A percentile compares a stretch with the other conserved stretches of the same genome.
phyloP scores from a whole-genome alignment of 2,329 filamentous ascomycete species.

The Zasmidium cellare region DNA sequence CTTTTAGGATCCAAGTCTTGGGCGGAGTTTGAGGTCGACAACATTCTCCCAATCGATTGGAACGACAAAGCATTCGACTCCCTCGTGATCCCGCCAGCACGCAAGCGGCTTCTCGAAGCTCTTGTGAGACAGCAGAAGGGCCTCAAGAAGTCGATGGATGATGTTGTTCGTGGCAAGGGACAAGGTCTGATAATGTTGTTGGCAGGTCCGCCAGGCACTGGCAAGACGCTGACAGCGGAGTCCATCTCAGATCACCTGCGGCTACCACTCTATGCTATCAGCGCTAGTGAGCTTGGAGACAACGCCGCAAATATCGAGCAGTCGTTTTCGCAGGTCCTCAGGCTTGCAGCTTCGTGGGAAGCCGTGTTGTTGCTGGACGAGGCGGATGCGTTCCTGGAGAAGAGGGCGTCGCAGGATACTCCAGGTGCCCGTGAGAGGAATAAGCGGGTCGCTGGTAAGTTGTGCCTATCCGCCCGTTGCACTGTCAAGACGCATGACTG shows the following conservation, averaged over 20 bases:
- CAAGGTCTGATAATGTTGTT: constrained; percentile 27
- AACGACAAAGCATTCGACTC: constrained; percentile 21
- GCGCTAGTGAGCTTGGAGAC: constrained; percentile 17
- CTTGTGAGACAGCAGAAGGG: constrained; percentile 16
- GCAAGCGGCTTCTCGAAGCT: constrained; percentile 20
- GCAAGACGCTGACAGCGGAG: constrained; percentile 28
- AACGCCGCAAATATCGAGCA: constrained; percentile 22
- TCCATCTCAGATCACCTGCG: constrained; percentile 17
- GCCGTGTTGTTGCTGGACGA: constrained; percentile 42
- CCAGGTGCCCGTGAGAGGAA: constrained; percentile 23
- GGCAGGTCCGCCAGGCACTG: constrained; percentile 28
- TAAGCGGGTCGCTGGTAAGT: constrained; percentile 18
- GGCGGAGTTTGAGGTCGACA: constrained; percentile 21
- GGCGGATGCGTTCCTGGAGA: constrained; percentile 39
- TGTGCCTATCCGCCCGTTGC: background rate
- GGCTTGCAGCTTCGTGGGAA: constrained; percentile 24
- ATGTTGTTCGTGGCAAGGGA: constrained; percentile 24
- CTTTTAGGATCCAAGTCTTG: constrained; percentile 18
- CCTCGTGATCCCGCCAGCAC: constrained; percentile 18
- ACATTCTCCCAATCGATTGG: constrained; percentile 13
- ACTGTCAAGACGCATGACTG: background rate
- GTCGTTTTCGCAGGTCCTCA: constrained; percentile 17
- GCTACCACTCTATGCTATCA: constrained; percentile 12
- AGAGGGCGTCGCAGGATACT: constrained; percentile 6
- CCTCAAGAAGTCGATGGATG: constrained; percentile 16